These are phyloP conservation scores for Stemphylium lycopersici DNA, from an alignment of 2,329 filamentous ascomycete species.

Conservation along the genomic window DNA sequence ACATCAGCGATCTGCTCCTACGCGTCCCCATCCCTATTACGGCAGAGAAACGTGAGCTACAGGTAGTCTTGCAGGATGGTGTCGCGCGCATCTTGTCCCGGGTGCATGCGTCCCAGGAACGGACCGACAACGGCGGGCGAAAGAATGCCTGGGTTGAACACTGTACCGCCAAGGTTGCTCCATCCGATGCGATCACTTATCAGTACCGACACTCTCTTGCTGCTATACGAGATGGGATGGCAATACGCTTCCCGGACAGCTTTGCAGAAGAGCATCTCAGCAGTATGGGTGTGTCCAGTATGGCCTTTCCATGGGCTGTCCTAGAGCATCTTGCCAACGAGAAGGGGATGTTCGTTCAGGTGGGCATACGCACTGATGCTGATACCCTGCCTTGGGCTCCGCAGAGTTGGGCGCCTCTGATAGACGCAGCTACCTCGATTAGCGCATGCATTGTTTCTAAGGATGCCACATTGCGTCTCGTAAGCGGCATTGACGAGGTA, in stretches of 20 bases:
- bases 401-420: background rate
- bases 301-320: conserved; percentile 53
- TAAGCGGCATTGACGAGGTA: background rate
- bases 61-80: background rate
- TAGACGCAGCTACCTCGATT: background rate
- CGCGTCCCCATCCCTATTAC: background rate
- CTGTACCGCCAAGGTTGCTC: background rate
- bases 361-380: conserved; percentile 46
- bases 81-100: background rate
- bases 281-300: conserved; percentile 49
- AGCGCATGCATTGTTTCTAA: background rate
- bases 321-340: conserved; percentile 46
- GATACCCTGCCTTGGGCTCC: background rate
- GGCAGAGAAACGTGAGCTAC: background rate
- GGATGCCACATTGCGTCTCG: background rate
- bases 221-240: background rate
- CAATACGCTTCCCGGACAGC: conserved; percentile 24
- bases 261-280: conserved; percentile 17
- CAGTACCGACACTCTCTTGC: background rate
- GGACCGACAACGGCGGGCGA: too few species aligned
- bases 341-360: conserved; percentile 49
- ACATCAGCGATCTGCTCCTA: background rate
- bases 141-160: background rate
- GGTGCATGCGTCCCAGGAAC: background rate
- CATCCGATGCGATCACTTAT: background rate